phyloP scores from a whole-genome alignment of 1,139 yeast species.

The Saccharomyces hybrid region DNA sequence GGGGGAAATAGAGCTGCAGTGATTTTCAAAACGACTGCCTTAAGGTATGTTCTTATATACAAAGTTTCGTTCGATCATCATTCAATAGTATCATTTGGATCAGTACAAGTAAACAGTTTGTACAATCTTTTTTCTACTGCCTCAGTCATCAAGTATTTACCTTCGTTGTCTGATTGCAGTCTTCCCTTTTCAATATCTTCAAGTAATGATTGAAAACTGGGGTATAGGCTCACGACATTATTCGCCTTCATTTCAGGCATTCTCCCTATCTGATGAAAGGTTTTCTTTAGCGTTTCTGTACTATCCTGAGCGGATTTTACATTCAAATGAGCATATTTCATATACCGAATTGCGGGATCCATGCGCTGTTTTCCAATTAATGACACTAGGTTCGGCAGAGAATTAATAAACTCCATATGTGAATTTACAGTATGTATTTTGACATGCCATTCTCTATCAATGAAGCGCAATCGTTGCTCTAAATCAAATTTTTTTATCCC shows the following conservation, averaged over 20 bases:
- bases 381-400: conserved; percentile 52
- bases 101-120: conserved; percentile 42
- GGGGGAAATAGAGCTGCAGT: neutral
- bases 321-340: conserved; percentile 44
- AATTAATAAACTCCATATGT: conserved; percentile 42
- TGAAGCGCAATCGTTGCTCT: conserved; percentile 20
- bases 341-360: conserved; percentile 50
- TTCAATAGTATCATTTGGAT: conserved; percentile 40
- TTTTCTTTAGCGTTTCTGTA: conserved; percentile 41
- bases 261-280: conserved; percentile 48
- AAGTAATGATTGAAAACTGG: conserved; percentile 37
- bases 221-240: conserved; percentile 33
- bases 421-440: conserved; percentile 24
- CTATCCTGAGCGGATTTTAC: conserved; percentile 48
- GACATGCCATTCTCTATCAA: conserved; percentile 25
- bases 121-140: conserved; percentile 41
- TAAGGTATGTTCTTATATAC: conserved; percentile 1
- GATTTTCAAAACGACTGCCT: conserved; percentile 3
- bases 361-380: conserved; percentile 47
- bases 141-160: conserved; percentile 36
- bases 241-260: conserved; percentile 42
- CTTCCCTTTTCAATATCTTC: conserved; percentile 28
- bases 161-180: conserved; percentile 30
- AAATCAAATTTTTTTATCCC: conserved; percentile 17
- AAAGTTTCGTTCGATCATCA: neutral